Evolutionary conservation across 495 filamentous ascomycete genomes (phyloP), one percentile per base, ranked within the genome.

Genomic region (Penicillium antarcticum): DNA sequence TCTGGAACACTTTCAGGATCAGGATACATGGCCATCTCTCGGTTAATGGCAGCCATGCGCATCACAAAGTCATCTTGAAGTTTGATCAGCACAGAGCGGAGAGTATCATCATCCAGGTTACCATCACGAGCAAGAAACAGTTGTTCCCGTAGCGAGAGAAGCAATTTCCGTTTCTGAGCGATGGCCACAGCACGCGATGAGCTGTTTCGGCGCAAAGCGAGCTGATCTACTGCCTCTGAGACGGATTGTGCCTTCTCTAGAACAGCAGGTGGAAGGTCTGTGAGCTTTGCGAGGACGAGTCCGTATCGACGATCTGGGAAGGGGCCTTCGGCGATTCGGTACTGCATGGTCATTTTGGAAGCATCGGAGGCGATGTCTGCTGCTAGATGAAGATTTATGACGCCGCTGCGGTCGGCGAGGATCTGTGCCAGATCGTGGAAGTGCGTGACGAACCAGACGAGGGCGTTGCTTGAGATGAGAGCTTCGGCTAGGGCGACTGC

Each of bases 361-460:
- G 71, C 56, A 24, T 68, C 60, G 2, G 60, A 45, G 5, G 72
- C 69, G 36, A 84, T 80, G 41, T 95, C 79, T 13, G 91, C 88
- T 1, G 81, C 81, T 3, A 97, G 79, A 60, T 96, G 91, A 14
- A 94, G 70, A 60, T 87, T 92, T 39, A 92, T 73, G 2, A 96
- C 89, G 7, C 89, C 90, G 33, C 70, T 78, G 31, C 84, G 81
- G 53, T 88, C 84, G 2, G 80, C 79, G 55, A 97, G 70, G 34
- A 96, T 87, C 21, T 77, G 77, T 0, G 90, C 87, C 5, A 98
- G 76, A 57, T 95, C 87, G 33, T 79, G 79, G 60, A 97, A 97
- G 63, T 98, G 94, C 0, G 94, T 97, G 17, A 84, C 90, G 63
- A 97, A 98, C 85, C 91, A 96, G 5, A 97, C 82, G 2, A 89